Percentiles rank a stretch among this genome's conserved stretches.
Evolutionary conservation across 208 protist genomes (phyloP).

Genomic region (Trichomonas tenax): DNA sequence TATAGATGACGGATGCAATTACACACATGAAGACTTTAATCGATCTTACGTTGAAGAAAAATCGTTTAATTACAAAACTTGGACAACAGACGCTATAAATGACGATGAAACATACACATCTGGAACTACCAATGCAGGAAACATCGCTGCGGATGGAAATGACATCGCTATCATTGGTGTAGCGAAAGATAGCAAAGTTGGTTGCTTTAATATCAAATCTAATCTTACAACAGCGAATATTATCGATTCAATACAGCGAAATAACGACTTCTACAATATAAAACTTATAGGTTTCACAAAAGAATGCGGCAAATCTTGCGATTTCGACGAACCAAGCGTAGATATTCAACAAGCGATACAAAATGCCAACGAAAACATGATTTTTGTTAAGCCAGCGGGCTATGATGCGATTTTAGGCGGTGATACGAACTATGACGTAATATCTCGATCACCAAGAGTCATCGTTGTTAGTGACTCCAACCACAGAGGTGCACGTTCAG

Average conservation of each 20-base stretch:
- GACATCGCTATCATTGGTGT: not conserved
- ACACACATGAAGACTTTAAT: not conserved
- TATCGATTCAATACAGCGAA: not conserved
- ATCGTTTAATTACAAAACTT: not conserved
- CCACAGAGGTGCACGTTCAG: not conserved
- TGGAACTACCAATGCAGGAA: not conserved
- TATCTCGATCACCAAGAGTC: not conserved
- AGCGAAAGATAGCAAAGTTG: not conserved
- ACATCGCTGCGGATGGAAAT: not conserved
- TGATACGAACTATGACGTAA: not conserved
- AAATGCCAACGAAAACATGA: not conserved
- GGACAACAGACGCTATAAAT: not conserved
- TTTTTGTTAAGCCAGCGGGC: not conserved
- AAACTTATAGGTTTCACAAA: not conserved
- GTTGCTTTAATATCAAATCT: not conserved
- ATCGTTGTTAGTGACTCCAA: not conserved
- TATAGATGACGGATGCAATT: not conserved
- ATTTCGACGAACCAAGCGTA: not conserved
- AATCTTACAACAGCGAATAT: not conserved
- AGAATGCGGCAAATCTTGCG: not conserved
- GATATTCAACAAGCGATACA: not conserved
- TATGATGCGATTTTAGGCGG: not conserved
- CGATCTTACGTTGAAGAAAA: not conserved
- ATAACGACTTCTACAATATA: not conserved
- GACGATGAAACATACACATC: not conserved